A percentile compares a stretch with the other conserved stretches of the same genome.
Conservation (phyloP, 169 alveolate species). For the Plasmodium blacklocki region DNA sequence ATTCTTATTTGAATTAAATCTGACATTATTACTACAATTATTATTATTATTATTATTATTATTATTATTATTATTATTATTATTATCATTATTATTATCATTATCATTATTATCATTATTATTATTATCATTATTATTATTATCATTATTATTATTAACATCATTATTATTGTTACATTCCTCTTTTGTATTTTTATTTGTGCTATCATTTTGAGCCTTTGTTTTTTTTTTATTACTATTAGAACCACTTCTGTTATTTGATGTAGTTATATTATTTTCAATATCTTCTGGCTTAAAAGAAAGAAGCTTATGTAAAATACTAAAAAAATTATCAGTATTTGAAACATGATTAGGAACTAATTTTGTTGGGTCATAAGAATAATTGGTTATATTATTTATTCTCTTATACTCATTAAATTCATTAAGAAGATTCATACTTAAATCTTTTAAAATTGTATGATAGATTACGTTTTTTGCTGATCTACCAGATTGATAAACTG, state of each 20-base stretch:
- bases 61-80: not conserved
- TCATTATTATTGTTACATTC: not conserved
- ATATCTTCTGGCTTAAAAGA: constrained; percentile 60
- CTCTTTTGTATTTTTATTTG: not conserved
- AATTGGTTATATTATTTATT: constrained; percentile 33
- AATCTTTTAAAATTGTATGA: constrained; percentile 65
- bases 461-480: constrained; percentile 75
- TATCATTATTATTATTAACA: too few relatives aligned
- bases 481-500: constrained; percentile 74
- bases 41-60: not conserved
- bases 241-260: not conserved
- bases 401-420: constrained; percentile 70
- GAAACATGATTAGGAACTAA: constrained; percentile 68
- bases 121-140: too few relatives aligned
- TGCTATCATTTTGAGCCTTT: too few relatives aligned
- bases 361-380: constrained; percentile 70
- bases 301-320: constrained; percentile 50
- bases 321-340: constrained; percentile 61
- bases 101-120: not conserved
- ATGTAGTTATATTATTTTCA: not conserved
- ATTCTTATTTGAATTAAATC: not conserved
- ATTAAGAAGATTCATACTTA: constrained; percentile 50
- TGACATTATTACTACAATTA: not conserved
- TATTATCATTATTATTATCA: not conserved
- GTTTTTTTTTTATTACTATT: not conserved